Evolutionary conservation across 805 yeast genomes (phyloP).

Genomic region (Kodamaea jinghongensis): DNA sequence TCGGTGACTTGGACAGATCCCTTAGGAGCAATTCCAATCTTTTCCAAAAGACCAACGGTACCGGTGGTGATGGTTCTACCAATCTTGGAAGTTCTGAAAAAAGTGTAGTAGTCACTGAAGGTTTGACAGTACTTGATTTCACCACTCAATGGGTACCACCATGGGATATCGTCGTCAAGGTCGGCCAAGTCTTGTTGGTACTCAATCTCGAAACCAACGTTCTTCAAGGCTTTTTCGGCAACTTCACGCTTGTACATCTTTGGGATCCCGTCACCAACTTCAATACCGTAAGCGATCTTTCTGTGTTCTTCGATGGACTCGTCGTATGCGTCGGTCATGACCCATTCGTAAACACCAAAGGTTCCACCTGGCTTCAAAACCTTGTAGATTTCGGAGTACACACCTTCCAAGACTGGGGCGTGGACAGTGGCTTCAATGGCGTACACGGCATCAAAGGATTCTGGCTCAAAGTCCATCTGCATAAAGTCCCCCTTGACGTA

Average conservation of each 20-base stretch:
- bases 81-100: slow-evolving; percentile 79
- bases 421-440: slow-evolving; percentile 99
- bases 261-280: slow-evolving; percentile 98
- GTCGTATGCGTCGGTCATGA: slow-evolving; percentile 92
- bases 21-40: slow-evolving; percentile 83
- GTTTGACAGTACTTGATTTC: slow-evolving; percentile 86
- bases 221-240: slow-evolving; percentile 81
- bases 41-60: slow-evolving; percentile 79
- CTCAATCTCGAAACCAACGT: slow-evolving; percentile 82
- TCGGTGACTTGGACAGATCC: slow-evolving; percentile 84
- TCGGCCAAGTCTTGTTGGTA: slow-evolving; percentile 82
- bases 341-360: slow-evolving; percentile 99
- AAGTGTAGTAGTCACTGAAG: slow-evolving; percentile 72
- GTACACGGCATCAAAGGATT: slow-evolving; percentile 91
- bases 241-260: slow-evolving; percentile 86
- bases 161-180: slow-evolving; percentile 78
- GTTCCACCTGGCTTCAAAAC: slow-evolving; percentile 97
- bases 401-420: slow-evolving; percentile 95
- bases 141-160: slow-evolving; percentile 97
- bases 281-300: slow-evolving; percentile 94
- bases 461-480: slow-evolving; percentile 95
- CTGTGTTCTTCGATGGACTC: slow-evolving; percentile 86
- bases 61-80: slow-evolving; percentile 87
- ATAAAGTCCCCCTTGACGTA: slow-evolving; percentile 97
- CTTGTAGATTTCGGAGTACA: slow-evolving; percentile 89